Evolutionary conservation across 345 rosid species (phyloP), one percentile per base, ranked within the genome.

Genomic region (Nephelium lappaceum): DNA sequence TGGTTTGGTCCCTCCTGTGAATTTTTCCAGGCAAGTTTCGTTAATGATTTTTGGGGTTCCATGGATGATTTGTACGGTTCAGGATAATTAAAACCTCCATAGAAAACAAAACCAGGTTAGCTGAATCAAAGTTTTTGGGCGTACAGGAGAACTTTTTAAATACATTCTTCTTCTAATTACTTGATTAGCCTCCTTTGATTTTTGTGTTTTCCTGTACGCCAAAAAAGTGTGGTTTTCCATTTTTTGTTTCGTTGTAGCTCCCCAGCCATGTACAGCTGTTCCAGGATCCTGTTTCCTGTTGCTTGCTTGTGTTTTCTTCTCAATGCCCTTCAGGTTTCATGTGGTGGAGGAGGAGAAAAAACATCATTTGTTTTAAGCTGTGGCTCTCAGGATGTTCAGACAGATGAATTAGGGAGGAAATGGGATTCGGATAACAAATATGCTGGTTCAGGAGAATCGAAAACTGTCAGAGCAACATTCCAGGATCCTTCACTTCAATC

Each of bases 401-500:
- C 63, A 79, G 98, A 93, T 75, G 77, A 80, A 6, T 92, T 93
- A 53, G 95, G 93, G 25, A 84, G 87, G 43, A 85, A 75, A 67
- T 94, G 97, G 95, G 85, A 79, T 43, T 78, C 93, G 0, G 95
- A 96, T 79, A 57, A 77, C 4, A 88, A 88, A 69, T 92, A 84
- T 78, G 71, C 94, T 42, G 36, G 58, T 21, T 79, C 88, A 5
- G 75, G 74, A 5, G 75, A 76, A 45, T 87, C 93, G 5, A 79
- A 70, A 16, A 70, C 77, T 0, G 86, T 83, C 9, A 82, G 77
- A 66, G 93, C 98, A 43, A 76, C 86, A 12, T 79, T 75, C 71
- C 97, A 93, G 76, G 97, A 93, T 71, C 88, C 98, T 75, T 87
- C 95, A 0, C 91, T 92, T 75, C 79, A 75, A 45, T 92, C 97